A percentile compares a stretch with the other conserved stretches of the same genome.
phyloP scores from a whole-genome alignment of 257 asterid genomes.

The Primulina huaijiensis region DNA sequence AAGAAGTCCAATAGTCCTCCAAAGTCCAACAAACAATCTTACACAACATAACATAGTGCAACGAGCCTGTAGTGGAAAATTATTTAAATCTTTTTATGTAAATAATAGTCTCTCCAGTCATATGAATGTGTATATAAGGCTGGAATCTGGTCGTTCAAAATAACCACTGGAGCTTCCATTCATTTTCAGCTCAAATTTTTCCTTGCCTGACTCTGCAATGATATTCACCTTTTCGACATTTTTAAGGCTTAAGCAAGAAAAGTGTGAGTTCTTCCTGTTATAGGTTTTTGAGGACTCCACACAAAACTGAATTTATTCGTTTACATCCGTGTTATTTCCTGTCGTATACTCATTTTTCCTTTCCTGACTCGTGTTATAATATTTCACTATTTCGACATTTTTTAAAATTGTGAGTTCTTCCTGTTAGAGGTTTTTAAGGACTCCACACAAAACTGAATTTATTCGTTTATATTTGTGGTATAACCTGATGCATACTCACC shows the following conservation, averaged over 20 bases:
- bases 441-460: background rate
- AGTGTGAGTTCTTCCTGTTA: constrained; percentile 22
- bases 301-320: background rate
- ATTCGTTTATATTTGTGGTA: background rate
- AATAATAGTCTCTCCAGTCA: no score
- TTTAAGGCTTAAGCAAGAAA: constrained; percentile 18
- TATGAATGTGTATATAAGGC: constrained; percentile 10
- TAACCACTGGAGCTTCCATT: background rate
- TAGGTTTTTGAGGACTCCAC: constrained; percentile 14
- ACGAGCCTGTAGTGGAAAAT: no score
- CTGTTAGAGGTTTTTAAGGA: no score
- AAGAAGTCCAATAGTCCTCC: no score
- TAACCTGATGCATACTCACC: background rate
- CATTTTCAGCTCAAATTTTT: background rate
- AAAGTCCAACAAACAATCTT: no score
- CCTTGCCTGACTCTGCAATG: background rate
- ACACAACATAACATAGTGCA: no score
- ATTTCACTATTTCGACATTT: no score
- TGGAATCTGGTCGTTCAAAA: constrained; percentile 1
- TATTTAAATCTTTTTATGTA: no score
- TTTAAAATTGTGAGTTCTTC: no score
- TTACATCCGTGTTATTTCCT: background rate
- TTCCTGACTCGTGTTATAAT: background rate
- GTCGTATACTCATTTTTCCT: background rate
- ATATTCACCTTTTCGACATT: background rate